Evolutionary conservation across 2,329 filamentous ascomycete species (phyloP).

Genomic region (Fusarium sp.): DNA sequence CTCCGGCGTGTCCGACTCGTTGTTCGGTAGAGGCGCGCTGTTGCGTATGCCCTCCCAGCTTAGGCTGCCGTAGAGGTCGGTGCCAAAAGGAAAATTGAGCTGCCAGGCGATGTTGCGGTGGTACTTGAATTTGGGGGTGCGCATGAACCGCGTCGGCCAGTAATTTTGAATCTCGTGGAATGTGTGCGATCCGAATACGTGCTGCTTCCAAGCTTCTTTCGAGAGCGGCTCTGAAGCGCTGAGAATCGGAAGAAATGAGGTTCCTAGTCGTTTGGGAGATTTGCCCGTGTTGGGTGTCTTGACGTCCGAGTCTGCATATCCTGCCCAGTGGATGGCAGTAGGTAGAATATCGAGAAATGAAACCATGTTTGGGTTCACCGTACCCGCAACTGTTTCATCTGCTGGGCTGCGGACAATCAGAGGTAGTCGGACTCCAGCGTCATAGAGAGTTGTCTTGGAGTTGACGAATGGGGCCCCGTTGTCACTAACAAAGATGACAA

Average conservation of each 20-base stretch:
- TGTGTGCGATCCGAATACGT: slow-evolving; percentile 66
- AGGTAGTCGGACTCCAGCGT: slow-evolving; percentile 61
- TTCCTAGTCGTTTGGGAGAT: slow-evolving; percentile 12
- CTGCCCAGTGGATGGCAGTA: slow-evolving; percentile 59
- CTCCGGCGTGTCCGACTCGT: not conserved
- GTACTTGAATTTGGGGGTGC: slow-evolving; percentile 56
- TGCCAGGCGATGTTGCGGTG: slow-evolving; percentile 64
- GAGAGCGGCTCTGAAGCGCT: not conserved
- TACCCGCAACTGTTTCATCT: slow-evolving; percentile 27
- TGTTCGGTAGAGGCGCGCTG: slow-evolving; percentile 33
- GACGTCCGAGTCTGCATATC: not conserved
- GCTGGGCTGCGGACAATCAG: slow-evolving; percentile 57
- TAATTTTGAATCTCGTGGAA: slow-evolving; percentile 67
- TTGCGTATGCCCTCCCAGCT: slow-evolving; percentile 63
- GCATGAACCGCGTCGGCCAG: slow-evolving; percentile 64
- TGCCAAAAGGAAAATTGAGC: slow-evolving; percentile 64
- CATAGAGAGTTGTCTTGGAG: slow-evolving; percentile 66
- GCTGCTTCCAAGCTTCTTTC: not conserved
- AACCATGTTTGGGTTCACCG: slow-evolving; percentile 60
- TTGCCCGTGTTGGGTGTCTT: not conserved
- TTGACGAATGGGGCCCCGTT: slow-evolving; percentile 66
- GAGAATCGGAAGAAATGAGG: slow-evolving; percentile 29
- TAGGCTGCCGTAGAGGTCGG: slow-evolving; percentile 60
- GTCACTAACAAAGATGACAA: slow-evolving; percentile 63
- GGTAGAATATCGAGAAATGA: slow-evolving; percentile 62